A percentile compares a stretch with the other conserved stretches of the same genome.
Evolutionary conservation across 208 protist species (phyloP).

Genomic region (Wallacemonas sp.): DNA sequence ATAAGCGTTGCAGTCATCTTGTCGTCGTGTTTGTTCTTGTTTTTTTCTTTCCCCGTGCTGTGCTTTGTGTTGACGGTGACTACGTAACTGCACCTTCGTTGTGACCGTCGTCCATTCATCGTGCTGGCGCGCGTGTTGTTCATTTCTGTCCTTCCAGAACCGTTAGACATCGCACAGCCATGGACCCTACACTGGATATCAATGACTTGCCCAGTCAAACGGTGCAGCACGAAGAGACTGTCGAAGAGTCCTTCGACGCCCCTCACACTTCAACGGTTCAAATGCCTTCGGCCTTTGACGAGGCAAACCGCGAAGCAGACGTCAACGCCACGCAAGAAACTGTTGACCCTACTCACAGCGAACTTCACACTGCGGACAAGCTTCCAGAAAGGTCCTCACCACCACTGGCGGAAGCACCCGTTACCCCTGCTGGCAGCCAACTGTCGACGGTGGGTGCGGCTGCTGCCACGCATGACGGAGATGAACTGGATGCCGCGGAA

Average conservation of each 20-base stretch:
- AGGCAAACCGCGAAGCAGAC: background rate
- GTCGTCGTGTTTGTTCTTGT: slow-evolving; percentile 6
- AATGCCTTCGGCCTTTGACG: slow-evolving; percentile 15
- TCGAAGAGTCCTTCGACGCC: background rate
- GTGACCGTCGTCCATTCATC: background rate
- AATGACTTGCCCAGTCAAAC: slow-evolving; percentile 9
- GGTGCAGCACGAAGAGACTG: no score
- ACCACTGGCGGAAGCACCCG: background rate
- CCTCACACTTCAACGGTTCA: background rate
- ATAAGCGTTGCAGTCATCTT: background rate
- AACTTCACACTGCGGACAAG: no score
- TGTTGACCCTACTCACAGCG: no score
- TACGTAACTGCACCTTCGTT: no score
- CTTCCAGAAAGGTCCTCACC: background rate
- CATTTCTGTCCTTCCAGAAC: no score
- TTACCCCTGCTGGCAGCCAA: no score
- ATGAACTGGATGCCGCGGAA: background rate
- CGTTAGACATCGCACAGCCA: background rate
- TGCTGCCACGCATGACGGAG: background rate
- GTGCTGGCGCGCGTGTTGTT: no score
- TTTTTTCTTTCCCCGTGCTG: background rate
- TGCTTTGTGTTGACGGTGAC: background rate
- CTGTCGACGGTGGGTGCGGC: background rate
- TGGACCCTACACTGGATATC: slow-evolving; percentile 16
- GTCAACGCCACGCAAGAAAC: background rate